These are phyloP conservation scores for Globisporangium alternatum DNA, from an alignment of 352 stramenopile genomes.

Conservation along the genomic window DNA sequence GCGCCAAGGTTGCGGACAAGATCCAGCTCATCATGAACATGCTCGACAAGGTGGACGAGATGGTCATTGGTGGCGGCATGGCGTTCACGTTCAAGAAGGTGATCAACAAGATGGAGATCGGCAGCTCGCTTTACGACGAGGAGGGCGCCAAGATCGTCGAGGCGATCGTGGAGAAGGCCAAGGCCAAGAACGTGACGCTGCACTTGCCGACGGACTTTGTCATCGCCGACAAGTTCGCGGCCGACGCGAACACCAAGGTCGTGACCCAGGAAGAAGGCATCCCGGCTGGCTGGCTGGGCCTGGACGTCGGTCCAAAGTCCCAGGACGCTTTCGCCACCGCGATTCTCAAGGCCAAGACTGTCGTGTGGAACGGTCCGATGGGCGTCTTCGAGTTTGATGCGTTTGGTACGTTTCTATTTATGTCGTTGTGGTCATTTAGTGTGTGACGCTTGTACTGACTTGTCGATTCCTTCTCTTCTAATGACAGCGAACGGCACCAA, in stretches of 20 bases:
- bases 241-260: slow-evolving; percentile 91
- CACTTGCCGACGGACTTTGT: slow-evolving; percentile 97
- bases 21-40: slow-evolving; percentile 99
- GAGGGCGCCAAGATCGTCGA: slow-evolving; percentile 84
- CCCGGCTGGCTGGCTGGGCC: slow-evolving; percentile 95
- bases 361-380: slow-evolving; percentile 99
- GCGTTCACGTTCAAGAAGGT: slow-evolving; percentile 99
- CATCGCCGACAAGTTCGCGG: slow-evolving; percentile 97
- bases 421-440: not conserved
- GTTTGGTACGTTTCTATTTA: slow-evolving; percentile 77
- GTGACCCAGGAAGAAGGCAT: slow-evolving; percentile 93
- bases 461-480: slow-evolving; percentile 4
- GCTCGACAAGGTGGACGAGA: slow-evolving; percentile 98
- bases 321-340: slow-evolving; percentile 78
- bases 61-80: slow-evolving; percentile 99
- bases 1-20: slow-evolving; percentile 99
- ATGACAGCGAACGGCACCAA: slow-evolving; percentile 90
- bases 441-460: not conserved
- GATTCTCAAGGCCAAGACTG: slow-evolving; percentile 89
- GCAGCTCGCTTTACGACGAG: slow-evolving; percentile 91
- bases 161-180: slow-evolving; percentile 96
- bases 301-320: slow-evolving; percentile 97
- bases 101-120: slow-evolving; percentile 95
- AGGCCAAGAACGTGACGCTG: slow-evolving; percentile 97
- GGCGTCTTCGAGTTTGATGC: slow-evolving; percentile 99